Base-by-base conservation (phyloP, 1,139 yeast genomes). In the Debaryomyces udenii region DNA sequence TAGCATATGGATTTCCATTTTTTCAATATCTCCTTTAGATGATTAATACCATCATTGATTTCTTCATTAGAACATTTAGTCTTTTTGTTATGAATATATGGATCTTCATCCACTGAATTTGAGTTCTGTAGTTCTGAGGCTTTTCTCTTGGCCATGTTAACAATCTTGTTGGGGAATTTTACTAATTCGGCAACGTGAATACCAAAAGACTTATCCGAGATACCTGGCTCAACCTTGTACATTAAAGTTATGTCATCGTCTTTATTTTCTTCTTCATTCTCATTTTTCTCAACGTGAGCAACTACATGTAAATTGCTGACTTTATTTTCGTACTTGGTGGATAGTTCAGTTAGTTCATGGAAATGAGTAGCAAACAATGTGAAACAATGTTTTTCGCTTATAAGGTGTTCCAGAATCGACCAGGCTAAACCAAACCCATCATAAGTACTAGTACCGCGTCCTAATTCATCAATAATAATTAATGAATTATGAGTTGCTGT, bases 371-470 rank as follows among this genome's bases (percentile, higher is more conserved):
- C 99, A 73, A 93, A 93, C 45, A 93, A 61, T 0, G 96, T 80
- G 61, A 89, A 90, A 49, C 96, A 85, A 39, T 78, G 75, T 44
- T 87, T 78, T 43, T 82, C 70, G 24, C 71, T 72, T 2, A 93
- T 83, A 46, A 93, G 81, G 59, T 86, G 83, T 56, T 90, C 96
- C 52, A 94, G 86, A 44, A 93, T 93, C 0, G 97, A 84, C 95
- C 96, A 93, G 0, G 99, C 99, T 31, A 93, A 74, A 0, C 99
- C 99, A 69, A 93, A 93, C 0, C 99, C 99, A 64, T 93, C 99
- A 61, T 91, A 93, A 0, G 99, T 93, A 31, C 96, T 85, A 0
- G 99, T 93, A 26, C 99, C 99, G 56, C 99, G 78, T 6, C 99
- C 99, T 46, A 93, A 72, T 61, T 93, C 99, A 64, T 93, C 99